Evolutionary conservation across 179 eudicot genomes (phyloP).

Genomic region (Beta corolliflora): DNA sequence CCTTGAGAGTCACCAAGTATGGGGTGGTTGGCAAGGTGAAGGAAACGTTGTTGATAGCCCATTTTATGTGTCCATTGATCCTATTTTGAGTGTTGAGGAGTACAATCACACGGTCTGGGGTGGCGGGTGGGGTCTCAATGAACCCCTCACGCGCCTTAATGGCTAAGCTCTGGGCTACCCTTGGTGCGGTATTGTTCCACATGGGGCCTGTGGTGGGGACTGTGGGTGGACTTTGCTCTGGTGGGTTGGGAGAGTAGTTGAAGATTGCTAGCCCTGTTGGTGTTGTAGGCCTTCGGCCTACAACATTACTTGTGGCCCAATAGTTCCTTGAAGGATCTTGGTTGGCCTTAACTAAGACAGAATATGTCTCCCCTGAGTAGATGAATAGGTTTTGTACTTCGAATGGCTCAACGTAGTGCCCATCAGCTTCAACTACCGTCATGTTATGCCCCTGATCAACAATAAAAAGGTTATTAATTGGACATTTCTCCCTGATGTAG

Average conservation of each 20-base stretch:
- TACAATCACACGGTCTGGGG: conserved; percentile 49
- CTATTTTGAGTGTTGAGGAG: conserved; percentile 75
- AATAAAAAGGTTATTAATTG: neutral
- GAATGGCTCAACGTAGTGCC: conserved; percentile 74
- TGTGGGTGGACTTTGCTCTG: conserved; percentile 50
- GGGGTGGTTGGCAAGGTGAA: conserved; percentile 66
- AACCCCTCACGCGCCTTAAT: conserved; percentile 49
- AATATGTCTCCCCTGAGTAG: conserved; percentile 90
- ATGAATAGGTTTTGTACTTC: conserved; percentile 65
- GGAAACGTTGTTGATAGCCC: conserved; percentile 78
- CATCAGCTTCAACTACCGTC: conserved; percentile 89
- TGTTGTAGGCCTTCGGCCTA: conserved; percentile 56
- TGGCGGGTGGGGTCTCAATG: conserved; percentile 51
- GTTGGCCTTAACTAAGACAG: conserved; percentile 67
- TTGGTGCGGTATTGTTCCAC: conserved; percentile 54
- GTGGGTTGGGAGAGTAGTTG: conserved; percentile 75
- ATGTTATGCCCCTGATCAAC: conserved; percentile 72
- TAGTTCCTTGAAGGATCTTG: conserved; percentile 76
- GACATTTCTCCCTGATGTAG: too few relatives aligned
- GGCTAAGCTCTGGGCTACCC: conserved; percentile 55
- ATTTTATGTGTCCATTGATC: conserved; percentile 43
- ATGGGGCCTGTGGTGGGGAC: conserved; percentile 56
- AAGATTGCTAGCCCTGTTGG: conserved; percentile 69
- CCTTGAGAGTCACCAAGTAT: conserved; percentile 63
- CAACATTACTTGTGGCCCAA: conserved; percentile 63